Evolutionary conservation across 2,329 filamentous ascomycete genomes (phyloP).

Genomic region (Pseudocercospora cruenta): DNA sequence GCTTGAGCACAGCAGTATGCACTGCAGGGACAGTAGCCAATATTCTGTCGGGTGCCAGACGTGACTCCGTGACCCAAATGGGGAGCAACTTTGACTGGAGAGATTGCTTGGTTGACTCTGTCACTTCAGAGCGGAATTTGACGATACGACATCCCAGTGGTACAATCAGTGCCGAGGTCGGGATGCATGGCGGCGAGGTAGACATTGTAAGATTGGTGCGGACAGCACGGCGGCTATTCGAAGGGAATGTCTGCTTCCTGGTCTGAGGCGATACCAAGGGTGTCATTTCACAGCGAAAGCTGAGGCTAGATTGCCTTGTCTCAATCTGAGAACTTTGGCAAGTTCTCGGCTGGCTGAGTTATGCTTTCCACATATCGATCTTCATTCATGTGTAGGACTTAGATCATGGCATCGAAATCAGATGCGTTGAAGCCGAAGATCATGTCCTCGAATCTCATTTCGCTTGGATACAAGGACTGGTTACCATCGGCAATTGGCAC

Average conservation of each 20-base stretch:
- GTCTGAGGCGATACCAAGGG: background rate
- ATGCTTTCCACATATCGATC: too few species aligned
- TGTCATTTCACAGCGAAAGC: background rate
- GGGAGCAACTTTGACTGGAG: background rate
- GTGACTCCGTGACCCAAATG: background rate
- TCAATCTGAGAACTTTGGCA: too few species aligned
- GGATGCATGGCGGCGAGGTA: conserved; percentile 27
- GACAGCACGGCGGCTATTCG: conserved; percentile 29
- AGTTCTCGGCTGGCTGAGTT: too few species aligned
- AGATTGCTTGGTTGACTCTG: background rate
- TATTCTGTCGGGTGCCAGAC: conserved; percentile 10
- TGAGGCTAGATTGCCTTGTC: too few species aligned
- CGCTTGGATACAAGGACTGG: background rate
- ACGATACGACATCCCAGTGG: conserved; percentile 35
- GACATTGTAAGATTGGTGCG: conserved; percentile 32
- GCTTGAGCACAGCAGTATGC: conserved; percentile 37
- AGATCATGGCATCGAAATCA: conserved; percentile 22
- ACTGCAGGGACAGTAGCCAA: conserved; percentile 37
- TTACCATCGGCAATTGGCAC: background rate
- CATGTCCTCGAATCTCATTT: conserved; percentile 34
- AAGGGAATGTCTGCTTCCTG: conserved; percentile 30
- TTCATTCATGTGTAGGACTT: background rate
- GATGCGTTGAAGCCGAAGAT: conserved; percentile 43
- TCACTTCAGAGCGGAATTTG: conserved; percentile 25
- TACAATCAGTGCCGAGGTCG: conserved; percentile 35